A percentile compares a stretch with the other conserved stretches of the same genome.
Evolutionary conservation across 352 stramenopile species (phyloP).

Genomic region (Globisporangium takayamanum): DNA sequence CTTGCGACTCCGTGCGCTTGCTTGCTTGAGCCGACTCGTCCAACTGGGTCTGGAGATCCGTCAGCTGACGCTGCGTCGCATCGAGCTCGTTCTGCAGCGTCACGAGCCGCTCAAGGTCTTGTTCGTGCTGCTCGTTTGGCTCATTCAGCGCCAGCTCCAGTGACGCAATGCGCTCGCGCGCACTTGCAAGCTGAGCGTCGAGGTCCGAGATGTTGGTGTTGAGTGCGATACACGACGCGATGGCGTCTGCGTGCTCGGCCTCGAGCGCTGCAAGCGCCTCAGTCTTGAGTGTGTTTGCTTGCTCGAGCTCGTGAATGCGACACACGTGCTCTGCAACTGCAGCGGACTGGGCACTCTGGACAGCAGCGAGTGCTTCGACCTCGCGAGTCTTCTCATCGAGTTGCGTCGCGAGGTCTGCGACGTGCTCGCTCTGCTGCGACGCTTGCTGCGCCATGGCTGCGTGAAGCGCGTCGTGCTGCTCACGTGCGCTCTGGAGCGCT

Average conservation of each 20-base stretch:
- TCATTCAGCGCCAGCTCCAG: neutral
- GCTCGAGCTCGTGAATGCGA: neutral
- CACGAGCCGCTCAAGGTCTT: neutral
- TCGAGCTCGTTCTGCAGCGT: neutral
- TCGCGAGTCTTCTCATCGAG: neutral
- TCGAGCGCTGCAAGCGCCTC: neutral
- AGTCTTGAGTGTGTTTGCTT: neutral
- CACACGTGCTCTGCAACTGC: neutral
- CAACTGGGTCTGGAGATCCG: neutral
- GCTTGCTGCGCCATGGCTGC: neutral
- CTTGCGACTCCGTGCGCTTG: constrained; percentile 5
- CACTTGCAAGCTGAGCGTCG: neutral
- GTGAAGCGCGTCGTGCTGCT: constrained; percentile 1
- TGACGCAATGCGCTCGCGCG: neutral
- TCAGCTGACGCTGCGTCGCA: neutral
- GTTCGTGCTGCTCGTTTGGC: neutral
- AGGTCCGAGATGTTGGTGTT: constrained; percentile 3
- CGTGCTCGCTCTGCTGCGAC: neutral
- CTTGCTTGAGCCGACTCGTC: neutral
- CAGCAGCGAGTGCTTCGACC: neutral
- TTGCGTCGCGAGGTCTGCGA: neutral
- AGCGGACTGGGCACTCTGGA: neutral
- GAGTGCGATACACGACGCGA: neutral
- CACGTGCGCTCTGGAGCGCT: constrained; percentile 2
- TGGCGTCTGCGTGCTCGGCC: neutral